Evolutionary conservation across 306 rosid species (phyloP).

Genomic region (Rosa chinensis): DNA sequence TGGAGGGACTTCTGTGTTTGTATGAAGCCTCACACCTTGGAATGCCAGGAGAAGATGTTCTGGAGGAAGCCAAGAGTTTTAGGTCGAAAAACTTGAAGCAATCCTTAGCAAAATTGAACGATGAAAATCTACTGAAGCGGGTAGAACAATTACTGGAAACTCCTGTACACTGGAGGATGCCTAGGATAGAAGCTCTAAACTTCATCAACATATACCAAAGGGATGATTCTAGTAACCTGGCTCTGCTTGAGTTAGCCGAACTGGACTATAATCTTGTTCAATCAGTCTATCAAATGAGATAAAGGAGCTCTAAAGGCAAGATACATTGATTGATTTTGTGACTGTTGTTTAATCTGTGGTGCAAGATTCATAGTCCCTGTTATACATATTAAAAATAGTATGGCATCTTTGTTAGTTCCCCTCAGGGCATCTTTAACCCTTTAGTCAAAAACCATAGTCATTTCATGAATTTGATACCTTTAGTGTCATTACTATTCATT

Average conservation of each 20-base stretch:
- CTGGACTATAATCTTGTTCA: slow-evolving; percentile 40
- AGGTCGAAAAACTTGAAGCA: slow-evolving; percentile 3
- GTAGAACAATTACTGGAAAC: slow-evolving; percentile 18
- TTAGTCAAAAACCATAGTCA: too few species aligned
- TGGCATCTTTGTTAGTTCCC: not conserved
- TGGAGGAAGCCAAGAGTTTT: slow-evolving; percentile 29
- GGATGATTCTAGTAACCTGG: slow-evolving; percentile 9
- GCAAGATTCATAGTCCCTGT: not conserved
- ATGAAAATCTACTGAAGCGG: not conserved
- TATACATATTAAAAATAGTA: not conserved
- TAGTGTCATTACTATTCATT: too few species aligned
- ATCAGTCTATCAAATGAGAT: slow-evolving; percentile 23
- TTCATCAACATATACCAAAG: slow-evolving; percentile 21
- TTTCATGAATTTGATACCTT: too few species aligned
- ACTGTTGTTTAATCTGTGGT: not conserved
- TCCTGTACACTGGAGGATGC: slow-evolving; percentile 29
- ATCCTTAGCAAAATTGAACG: not conserved
- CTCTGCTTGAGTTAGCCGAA: slow-evolving; percentile 34
- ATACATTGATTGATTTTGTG: not conserved
- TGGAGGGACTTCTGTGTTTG: slow-evolving; percentile 32
- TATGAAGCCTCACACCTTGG: slow-evolving; percentile 35
- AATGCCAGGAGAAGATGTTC: slow-evolving; percentile 29
- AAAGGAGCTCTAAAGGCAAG: slow-evolving; percentile 27
- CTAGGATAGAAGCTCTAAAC: slow-evolving; percentile 26
- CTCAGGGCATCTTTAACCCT: too few species aligned